These are phyloP conservation scores for Lachnellula arida DNA, from an alignment of 2,329 filamentous ascomycete genomes.

Conservation along the genomic window DNA sequence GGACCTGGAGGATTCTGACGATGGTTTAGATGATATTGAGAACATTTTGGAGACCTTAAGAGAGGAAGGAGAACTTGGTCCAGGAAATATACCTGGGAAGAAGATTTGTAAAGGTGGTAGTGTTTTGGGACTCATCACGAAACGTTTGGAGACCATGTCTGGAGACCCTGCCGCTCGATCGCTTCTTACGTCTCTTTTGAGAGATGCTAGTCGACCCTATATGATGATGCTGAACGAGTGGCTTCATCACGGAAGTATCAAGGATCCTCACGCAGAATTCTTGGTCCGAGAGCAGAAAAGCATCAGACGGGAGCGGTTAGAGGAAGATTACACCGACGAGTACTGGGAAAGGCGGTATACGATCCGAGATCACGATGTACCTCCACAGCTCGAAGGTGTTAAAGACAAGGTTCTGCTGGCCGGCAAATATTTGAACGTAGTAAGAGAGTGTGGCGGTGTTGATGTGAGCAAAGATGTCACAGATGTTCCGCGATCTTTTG, in stretches of 20 bases:
- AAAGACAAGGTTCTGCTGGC: constrained; percentile 93
- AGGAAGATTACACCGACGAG: constrained; percentile 97
- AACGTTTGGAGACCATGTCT: constrained; percentile 80
- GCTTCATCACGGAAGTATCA: constrained; percentile 93
- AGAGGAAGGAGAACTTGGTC: constrained; percentile 73
- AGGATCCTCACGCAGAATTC: constrained; percentile 90
- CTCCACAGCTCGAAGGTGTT: constrained; percentile 83
- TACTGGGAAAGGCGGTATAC: constrained; percentile 99
- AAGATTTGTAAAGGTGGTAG: constrained; percentile 92
- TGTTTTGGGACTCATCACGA: constrained; percentile 83
- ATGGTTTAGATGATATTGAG: constrained; percentile 68
- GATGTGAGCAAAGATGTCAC: constrained; percentile 84
- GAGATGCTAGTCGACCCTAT: constrained; percentile 88
- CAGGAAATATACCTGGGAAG: constrained; percentile 73
- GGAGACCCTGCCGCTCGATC: constrained; percentile 85
- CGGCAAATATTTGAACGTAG: constrained; percentile 98
- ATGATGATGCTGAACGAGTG: constrained; percentile 99
- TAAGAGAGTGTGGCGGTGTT: constrained; percentile 92
- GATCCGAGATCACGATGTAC: constrained; percentile 84
- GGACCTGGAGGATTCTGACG: constrained; percentile 54
- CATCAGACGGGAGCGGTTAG: constrained; percentile 82
- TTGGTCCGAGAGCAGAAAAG: constrained; percentile 94
- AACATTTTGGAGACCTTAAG: constrained; percentile 84
- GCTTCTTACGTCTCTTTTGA: constrained; percentile 73
- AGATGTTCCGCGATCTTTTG: constrained; percentile 85